A percentile compares a stretch with the other conserved stretches of the same genome.
Conservation (phyloP, 768 basidiomycete genomes). For the Dacryopinax spathularia region DNA sequence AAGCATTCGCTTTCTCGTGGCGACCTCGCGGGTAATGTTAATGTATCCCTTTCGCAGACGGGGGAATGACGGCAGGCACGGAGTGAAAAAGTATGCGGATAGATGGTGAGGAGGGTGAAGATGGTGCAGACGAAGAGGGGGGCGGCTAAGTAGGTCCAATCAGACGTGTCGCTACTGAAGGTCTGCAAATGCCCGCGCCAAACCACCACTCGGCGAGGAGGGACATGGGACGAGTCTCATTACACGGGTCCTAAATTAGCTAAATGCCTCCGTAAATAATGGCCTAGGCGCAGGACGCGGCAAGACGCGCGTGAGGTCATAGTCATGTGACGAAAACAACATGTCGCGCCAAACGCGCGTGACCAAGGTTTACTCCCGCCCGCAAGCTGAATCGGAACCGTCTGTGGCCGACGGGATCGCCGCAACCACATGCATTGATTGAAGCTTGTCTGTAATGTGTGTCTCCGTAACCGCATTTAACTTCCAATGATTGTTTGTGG, state of each 20-base stretch:
- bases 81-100: too few species aligned
- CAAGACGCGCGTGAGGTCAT: not conserved
- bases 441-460: not conserved
- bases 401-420: too few species aligned
- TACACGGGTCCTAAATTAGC: not conserved
- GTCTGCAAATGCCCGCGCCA: too few species aligned
- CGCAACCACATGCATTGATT: too few species aligned
- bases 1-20: not conserved
- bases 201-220: too few species aligned
- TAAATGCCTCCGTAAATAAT: not conserved
- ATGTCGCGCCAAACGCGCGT: not conserved
- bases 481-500: not conserved
- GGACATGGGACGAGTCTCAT: not conserved
- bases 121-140: too few species aligned
- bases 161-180: conserved; percentile 1
- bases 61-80: not conserved
- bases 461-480: not conserved
- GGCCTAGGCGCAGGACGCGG: not conserved
- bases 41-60: not conserved
- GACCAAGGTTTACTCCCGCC: not conserved
- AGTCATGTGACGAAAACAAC: conserved; percentile 2
- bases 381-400: not conserved
- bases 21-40: not conserved
- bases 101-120: too few species aligned
- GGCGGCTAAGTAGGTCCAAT: not conserved